A percentile compares a stretch with the other conserved stretches of the same genome.
Evolutionary conservation across 345 rosid species (phyloP).

Genomic region (Euclidium syriacum): DNA sequence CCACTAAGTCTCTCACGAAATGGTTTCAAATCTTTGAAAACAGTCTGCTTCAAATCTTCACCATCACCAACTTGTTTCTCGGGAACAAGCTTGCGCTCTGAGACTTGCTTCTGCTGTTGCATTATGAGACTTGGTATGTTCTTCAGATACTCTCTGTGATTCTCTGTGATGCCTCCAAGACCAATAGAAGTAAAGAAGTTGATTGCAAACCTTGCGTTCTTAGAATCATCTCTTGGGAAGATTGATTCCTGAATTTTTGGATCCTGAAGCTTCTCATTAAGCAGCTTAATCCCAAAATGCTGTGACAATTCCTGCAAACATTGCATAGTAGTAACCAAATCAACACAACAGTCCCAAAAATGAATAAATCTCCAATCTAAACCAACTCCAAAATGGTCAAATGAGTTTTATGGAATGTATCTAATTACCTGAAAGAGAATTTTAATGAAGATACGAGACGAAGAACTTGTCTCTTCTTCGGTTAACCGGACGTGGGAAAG

Average conservation of each 20-base stretch:
- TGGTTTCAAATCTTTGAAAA: too few species aligned
- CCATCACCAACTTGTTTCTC: too few species aligned
- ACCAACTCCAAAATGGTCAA: neutral
- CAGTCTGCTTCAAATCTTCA: too few species aligned
- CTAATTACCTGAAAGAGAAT: constrained; percentile 85
- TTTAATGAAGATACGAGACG: constrained; percentile 89
- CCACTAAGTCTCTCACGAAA: too few species aligned
- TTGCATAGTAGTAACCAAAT: neutral
- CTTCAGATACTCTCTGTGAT: constrained; percentile 79
- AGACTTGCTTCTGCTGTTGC: constrained; percentile 67
- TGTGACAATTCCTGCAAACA: constrained; percentile 72
- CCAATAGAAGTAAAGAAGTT: constrained; percentile 97
- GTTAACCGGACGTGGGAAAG: constrained; percentile 76
- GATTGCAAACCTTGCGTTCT: constrained; percentile 82
- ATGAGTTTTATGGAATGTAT: constrained; percentile 1
- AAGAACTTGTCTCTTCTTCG: constrained; percentile 92
- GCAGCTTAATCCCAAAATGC: constrained; percentile 77
- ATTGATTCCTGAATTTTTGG: constrained; percentile 71
- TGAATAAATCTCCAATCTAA: neutral
- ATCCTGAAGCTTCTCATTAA: constrained; percentile 74
- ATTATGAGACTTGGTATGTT: constrained; percentile 91
- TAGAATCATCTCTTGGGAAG: constrained; percentile 85
- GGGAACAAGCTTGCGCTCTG: too few species aligned
- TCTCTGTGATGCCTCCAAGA: constrained; percentile 95
- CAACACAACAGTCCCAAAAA: neutral